Conservation (phyloP, 129 eudicot species). For the Helianthus annuus region HanXRQr2.0-SUNRISE NC_035441.2:11919955-11920454, state of each 20-base stretch:
- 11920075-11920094: neutral
- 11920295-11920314: neutral
- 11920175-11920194: neutral
- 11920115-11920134: no score
- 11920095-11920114: no score
- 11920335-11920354: no score
- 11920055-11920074: conserved; percentile 4
- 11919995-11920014: no score
- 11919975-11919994: no score
- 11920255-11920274: conserved; percentile 10
- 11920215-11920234: neutral
- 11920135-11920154: no score
- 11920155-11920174: neutral
- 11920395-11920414: no score
- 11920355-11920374: no score
- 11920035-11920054: neutral
- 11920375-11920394: no score
- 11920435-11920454: no score
- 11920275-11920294: neutral
- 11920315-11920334: no score
- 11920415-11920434: no score
- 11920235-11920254: neutral
- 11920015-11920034: neutral
- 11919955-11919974: neutral
- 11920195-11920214: neutral